A percentile compares a stretch with the other conserved stretches of the same genome.
Evolutionary conservation across 345 rosid genomes (phyloP).

Genomic region (Boechera retrofracta): DNA sequence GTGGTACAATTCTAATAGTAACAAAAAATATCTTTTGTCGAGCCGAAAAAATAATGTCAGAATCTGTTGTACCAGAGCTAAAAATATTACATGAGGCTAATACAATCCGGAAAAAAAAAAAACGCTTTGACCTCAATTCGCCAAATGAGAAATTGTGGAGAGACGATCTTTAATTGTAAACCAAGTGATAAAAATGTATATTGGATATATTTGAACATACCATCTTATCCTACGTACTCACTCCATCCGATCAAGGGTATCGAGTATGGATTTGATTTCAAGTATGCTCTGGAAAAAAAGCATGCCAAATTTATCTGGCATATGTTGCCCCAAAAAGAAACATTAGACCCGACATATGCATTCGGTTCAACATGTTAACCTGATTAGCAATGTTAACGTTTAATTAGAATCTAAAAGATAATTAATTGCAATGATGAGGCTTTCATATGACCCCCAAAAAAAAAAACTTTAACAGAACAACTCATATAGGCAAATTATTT

Average conservation of each 20-base stretch:
- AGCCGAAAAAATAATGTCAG: background rate
- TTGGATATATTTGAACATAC: too few species aligned
- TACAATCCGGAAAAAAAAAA: background rate
- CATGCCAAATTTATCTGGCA: background rate
- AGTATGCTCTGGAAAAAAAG: background rate
- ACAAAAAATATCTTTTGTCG: too few species aligned
- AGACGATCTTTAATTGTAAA: background rate
- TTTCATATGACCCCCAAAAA: background rate
- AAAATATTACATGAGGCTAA: background rate
- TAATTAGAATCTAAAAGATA: background rate
- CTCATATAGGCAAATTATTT: constrained; percentile 22
- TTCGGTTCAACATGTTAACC: background rate
- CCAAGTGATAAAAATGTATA: background rate
- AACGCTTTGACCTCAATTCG: background rate
- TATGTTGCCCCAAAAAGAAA: background rate
- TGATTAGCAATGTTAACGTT: constrained; percentile 6
- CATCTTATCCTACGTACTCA: background rate
- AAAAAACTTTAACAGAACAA: constrained; percentile 4
- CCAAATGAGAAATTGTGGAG: background rate
- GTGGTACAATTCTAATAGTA: too few species aligned
- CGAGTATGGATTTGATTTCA: background rate
- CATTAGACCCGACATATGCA: too few species aligned
- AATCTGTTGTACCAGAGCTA: background rate
- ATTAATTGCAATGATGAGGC: background rate
- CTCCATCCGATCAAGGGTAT: background rate